Evolutionary conservation across 805 yeast species (phyloP).

Genomic region (Isabelozyma pseudorhagii): DNA sequence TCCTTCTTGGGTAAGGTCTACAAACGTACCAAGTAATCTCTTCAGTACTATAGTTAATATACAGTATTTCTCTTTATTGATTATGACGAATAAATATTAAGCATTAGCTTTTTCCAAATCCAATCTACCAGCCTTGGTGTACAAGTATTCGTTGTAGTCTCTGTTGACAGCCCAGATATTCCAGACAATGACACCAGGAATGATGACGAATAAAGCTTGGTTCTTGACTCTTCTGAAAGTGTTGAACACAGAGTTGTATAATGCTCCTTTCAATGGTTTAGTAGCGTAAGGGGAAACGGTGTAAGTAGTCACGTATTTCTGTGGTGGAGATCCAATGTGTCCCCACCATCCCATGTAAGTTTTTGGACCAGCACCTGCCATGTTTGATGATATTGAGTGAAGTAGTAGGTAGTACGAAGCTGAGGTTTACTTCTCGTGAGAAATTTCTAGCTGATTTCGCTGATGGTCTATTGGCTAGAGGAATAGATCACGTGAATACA

Average conservation of each 20-base stretch:
- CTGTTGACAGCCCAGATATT: conserved; percentile 83
- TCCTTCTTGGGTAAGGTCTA: conserved; percentile 87
- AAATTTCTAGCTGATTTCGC: background rate
- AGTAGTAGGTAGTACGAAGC: background rate
- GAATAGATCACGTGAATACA: background rate
- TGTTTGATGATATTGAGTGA: conserved; percentile 5
- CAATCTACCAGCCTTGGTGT: conserved; percentile 97
- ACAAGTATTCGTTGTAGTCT: conserved; percentile 88
- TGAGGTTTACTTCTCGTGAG: background rate
- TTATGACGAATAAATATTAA: conserved; percentile 1
- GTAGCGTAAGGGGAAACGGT: conserved; percentile 93
- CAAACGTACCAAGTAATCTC: conserved; percentile 77
- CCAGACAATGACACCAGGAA: conserved; percentile 82
- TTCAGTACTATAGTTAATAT: background rate
- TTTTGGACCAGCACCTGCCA: conserved; percentile 49
- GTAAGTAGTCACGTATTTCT: conserved; percentile 83
- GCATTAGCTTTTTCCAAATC: conserved; percentile 71
- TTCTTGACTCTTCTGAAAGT: conserved; percentile 88
- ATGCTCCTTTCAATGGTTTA: conserved; percentile 83
- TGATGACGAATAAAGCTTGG: conserved; percentile 71
- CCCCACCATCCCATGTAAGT: conserved; percentile 99
- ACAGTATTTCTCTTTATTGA: background rate
- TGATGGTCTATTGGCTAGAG: background rate
- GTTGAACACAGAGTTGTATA: conserved; percentile 86
- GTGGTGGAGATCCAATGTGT: conserved; percentile 78